phyloP scores from a whole-genome alignment of 208 protist species.

The Acanthamoeba rhysodes region DNA sequence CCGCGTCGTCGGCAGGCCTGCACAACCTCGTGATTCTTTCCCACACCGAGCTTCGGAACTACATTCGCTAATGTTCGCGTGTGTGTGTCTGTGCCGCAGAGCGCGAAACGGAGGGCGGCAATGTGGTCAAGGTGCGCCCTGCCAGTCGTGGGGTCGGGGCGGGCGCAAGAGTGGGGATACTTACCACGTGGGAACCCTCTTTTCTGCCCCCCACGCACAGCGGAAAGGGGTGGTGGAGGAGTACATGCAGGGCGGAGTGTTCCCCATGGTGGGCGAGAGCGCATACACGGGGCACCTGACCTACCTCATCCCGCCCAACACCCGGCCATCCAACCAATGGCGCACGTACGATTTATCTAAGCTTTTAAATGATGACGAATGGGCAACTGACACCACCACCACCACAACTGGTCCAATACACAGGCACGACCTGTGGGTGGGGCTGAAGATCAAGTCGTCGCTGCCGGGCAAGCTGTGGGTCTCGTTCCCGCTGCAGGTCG shows the following conservation, averaged over 20 bases:
- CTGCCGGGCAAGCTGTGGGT: background rate
- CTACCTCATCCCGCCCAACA: background rate
- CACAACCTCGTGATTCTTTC: too few relatives aligned
- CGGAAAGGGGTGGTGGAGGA: conserved; percentile 33
- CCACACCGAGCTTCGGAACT: too few relatives aligned
- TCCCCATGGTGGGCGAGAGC: conserved; percentile 21
- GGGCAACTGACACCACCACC: background rate
- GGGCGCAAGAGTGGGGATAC: too few relatives aligned
- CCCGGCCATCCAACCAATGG: conserved; percentile 13
- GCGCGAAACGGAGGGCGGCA: background rate
- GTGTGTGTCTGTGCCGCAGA: too few relatives aligned
- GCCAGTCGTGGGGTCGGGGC: background rate
- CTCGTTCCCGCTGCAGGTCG: conserved; percentile 7
- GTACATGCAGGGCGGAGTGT: conserved; percentile 38
- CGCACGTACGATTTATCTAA: background rate
- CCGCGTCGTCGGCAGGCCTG: too few relatives aligned
- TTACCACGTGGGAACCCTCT: too few relatives aligned
- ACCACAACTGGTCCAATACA: background rate
- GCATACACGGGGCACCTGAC: background rate
- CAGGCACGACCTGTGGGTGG: conserved; percentile 42
- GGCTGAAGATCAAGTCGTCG: conserved; percentile 23
- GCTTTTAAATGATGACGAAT: background rate
- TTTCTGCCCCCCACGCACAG: too few relatives aligned
- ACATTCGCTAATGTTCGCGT: too few relatives aligned
- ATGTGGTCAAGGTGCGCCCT: background rate